Evolutionary conservation across 495 filamentous ascomycete species (phyloP).

Genomic region (Podospora australis): DNA sequence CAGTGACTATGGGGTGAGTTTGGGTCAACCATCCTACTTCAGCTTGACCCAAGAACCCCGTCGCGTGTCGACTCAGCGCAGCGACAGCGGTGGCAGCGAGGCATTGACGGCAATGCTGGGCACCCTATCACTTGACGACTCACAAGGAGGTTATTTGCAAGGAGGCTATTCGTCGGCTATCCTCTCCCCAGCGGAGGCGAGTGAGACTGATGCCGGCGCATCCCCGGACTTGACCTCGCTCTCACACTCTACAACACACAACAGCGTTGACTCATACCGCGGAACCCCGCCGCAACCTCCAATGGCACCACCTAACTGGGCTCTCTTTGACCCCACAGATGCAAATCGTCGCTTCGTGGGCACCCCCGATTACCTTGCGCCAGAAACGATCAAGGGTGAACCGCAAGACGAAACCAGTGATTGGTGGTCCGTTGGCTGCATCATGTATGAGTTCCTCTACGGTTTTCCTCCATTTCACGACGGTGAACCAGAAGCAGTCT

Average conservation of each 20-base stretch:
- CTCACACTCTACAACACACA: constrained; percentile 54
- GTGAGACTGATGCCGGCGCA: constrained; percentile 49
- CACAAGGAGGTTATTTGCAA: constrained; percentile 21
- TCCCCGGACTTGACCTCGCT: constrained; percentile 66
- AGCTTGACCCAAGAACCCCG: constrained; percentile 75
- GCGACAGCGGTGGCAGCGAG: constrained; percentile 87
- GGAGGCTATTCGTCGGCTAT: constrained; percentile 38
- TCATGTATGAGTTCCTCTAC: constrained; percentile 95
- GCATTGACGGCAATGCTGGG: constrained; percentile 76
- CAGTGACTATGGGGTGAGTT: constrained; percentile 52
- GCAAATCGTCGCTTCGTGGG: constrained; percentile 91
- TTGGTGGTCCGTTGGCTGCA: constrained; percentile 98
- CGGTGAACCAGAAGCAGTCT: constrained; percentile 82
- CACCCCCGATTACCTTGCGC: constrained; percentile 94
- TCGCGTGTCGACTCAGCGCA: constrained; percentile 78
- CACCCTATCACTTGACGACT: constrained; percentile 72
- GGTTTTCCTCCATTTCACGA: constrained; percentile 90
- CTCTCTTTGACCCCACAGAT: constrained; percentile 92
- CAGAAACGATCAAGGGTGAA: constrained; percentile 90
- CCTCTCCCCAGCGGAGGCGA: constrained; percentile 52
- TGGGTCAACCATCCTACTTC: constrained; percentile 89
- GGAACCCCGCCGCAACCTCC: constrained; percentile 60
- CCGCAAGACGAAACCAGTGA: constrained; percentile 97
- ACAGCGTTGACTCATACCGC: constrained; percentile 32
- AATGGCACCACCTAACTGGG: constrained; percentile 93